A percentile compares a stretch with the other conserved stretches of the same genome.
These are phyloP conservation scores for Xerocomellus chrysenteron DNA, from an alignment of 768 basidiomycete genomes.

Conservation along the genomic window DNA sequence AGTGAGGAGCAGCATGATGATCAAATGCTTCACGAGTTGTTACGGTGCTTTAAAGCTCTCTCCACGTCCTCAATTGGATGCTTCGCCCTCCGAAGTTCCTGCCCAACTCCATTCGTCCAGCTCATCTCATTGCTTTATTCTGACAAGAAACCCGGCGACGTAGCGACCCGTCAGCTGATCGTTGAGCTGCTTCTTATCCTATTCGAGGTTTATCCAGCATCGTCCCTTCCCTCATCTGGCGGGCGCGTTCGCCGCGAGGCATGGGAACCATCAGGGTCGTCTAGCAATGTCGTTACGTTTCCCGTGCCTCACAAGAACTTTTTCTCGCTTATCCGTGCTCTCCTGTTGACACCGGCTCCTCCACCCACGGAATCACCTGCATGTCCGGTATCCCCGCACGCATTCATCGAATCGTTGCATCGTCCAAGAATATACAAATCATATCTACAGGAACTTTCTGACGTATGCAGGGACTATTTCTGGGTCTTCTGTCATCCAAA, in stretches of 20 bases:
- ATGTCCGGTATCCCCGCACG: slow-evolving; percentile 66
- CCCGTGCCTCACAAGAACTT: slow-evolving; percentile 71
- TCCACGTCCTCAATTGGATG: slow-evolving; percentile 89
- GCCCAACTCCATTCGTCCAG: slow-evolving; percentile 85
- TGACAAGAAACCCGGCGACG: slow-evolving; percentile 97
- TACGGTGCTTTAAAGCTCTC: slow-evolving; percentile 92
- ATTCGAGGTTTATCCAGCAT: slow-evolving; percentile 84
- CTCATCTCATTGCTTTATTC: slow-evolving; percentile 86
- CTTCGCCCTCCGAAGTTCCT: slow-evolving; percentile 83
- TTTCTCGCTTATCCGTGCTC: slow-evolving; percentile 70
- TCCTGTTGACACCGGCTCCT: slow-evolving; percentile 73
- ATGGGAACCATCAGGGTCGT: slow-evolving; percentile 52
- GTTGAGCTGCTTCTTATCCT: slow-evolving; percentile 82
- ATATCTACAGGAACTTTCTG: slow-evolving; percentile 80
- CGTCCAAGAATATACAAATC: slow-evolving; percentile 73
- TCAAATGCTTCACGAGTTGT: slow-evolving; percentile 85
- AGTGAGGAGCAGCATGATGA: slow-evolving; percentile 99
- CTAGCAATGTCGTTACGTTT: slow-evolving; percentile 58
- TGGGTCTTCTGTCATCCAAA: slow-evolving; percentile 97
- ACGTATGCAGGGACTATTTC: slow-evolving; percentile 91
- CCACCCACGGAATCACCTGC: slow-evolving; percentile 62
- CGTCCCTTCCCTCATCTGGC: slow-evolving; percentile 58
- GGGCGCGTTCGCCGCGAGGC: slow-evolving; percentile 44
- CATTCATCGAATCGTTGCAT: slow-evolving; percentile 75
- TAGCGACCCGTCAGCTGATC: slow-evolving; percentile 87